Evolutionary conservation across 805 yeast species (phyloP), one percentile per base, ranked within the genome.

Genomic region (Starmerella apis): DNA sequence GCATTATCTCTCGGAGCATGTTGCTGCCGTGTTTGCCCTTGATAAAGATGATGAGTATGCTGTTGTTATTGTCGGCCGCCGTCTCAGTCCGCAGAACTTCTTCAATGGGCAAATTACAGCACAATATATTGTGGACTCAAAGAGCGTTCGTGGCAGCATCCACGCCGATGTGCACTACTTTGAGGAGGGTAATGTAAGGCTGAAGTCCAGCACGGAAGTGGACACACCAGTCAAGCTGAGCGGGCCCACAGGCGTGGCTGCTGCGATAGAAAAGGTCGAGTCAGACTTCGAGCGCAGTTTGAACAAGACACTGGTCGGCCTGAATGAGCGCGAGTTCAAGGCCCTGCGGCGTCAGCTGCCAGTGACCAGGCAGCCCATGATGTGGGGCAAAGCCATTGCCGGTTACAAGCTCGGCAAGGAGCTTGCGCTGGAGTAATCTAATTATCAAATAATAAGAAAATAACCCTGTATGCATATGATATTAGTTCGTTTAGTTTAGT

Each of bases 341-440:
- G 75, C 76, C 53, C 74, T 90, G 59, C 78, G 98, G 68, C 81
- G 98, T 66, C 86, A 86, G 64, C 72, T 90, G 55, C 98, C 98
- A 7, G 81, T 90, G 19, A 90, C 95, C 19, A 76, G 96, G 63
- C 77, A 95, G 16, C 87, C 83, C 64, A 82, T 90, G 61, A 85
- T 86, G 64, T 90, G 98, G 98, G 96, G 95, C 27, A 84, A 78
- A 62, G 86, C 96, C 10, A 85, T 86, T 59, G 94, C 94, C 16
- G 84, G 81, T 63, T 88, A 88, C 68, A 78, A 86, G 61, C 71
- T 90, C 39, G 97, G 97, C 16, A 54, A 55, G 43, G 63, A 60
- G 50, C 55, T 60, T 2, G 7, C 13, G 2, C 18, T 59, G 54
- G 43, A 28, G 18, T 22, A 22, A 38, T 10, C 25, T 6, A 31